phyloP scores from a whole-genome alignment of 1,284 basidiomycete species.

The Ceratobasidium papillatum region DNA sequence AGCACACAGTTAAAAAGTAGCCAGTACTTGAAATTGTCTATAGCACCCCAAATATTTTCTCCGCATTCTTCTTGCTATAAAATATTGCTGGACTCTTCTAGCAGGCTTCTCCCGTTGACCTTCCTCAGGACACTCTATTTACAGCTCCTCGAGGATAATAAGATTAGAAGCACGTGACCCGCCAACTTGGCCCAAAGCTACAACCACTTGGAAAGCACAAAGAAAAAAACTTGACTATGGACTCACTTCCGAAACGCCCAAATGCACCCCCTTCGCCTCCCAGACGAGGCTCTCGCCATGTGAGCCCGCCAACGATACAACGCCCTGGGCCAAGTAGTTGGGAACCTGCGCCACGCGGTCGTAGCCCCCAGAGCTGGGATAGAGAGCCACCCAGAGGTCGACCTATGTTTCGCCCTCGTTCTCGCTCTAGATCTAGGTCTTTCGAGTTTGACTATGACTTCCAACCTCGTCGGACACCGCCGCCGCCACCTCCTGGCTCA shows the following conservation, averaged over 20 bases:
- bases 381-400: slow-evolving; percentile 30
- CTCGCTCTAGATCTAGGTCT: slow-evolving; percentile 33
- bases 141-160: neutral
- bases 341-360: slow-evolving; percentile 31
- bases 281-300: slow-evolving; percentile 33
- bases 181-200: neutral
- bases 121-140: neutral
- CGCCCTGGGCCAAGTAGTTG: slow-evolving; percentile 33
- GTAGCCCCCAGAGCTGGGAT: slow-evolving; percentile 29
- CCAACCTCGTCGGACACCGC: slow-evolving; percentile 11
- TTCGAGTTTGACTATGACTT: slow-evolving; percentile 28
- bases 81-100: neutral
- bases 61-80: neutral
- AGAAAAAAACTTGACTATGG: slow-evolving; percentile 1
- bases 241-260: slow-evolving; percentile 30
- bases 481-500: slow-evolving; percentile 13
- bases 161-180: neutral
- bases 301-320: slow-evolving; percentile 30
- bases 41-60: no score
- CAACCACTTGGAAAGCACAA: neutral
- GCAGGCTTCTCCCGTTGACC: neutral
- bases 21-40: no score
- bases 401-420: slow-evolving; percentile 31
- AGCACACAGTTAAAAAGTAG: no score
- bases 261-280: slow-evolving; percentile 33